Base-by-base conservation (phyloP, 1,284 basidiomycete species). In the Inonotus obliquus region DNA sequence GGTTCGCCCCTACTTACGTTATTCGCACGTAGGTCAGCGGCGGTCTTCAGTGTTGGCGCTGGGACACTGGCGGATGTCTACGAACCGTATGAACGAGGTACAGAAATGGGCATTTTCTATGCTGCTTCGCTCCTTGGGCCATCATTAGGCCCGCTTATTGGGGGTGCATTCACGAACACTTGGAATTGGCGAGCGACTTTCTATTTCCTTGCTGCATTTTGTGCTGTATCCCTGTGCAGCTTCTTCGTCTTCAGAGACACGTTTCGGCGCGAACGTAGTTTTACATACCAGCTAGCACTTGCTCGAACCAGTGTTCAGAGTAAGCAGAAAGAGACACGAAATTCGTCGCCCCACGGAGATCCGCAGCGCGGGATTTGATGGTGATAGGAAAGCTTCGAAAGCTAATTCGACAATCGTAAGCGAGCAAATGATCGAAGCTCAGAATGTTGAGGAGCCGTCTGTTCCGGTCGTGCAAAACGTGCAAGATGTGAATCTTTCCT, bases 41-140 rank as follows among this genome's bases (percentile, higher is more conserved):
- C 91, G 1, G 89, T 92, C 6, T 81, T 92, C 23, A 75, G 88
- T 0, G 84, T 93, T 54, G 93, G 92, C 10, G 91, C 91, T 0
- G 92, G 89, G 6, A 89, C 89, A 6, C 76, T 96, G 4, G 88
- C 88, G 1, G 91, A 94, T 70, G 89, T 94, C 39, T 94, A 85
- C 68, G 91, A 94, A 55, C 81, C 87, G 0, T 78, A 83, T 49
- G 89, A 94, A 69, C 79, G 93, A 51, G 93, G 93, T 1, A 83
- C 81, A 10, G 91, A 79, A 79, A 87, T 92, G 80, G 91, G 91
- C 0, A 76, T 91, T 10, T 92, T 86, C 71, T 92, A 89, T 65
- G 80, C 81, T 25, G 81, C 84, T 35, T 84, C 83, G 2, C 75
- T 83, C 52, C 77, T 84, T 39, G 83, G 89, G 0, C 82, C 82